Evolutionary conservation across 441 rosid genomes (phyloP).

Genomic region (Brassica balearica): DNA sequence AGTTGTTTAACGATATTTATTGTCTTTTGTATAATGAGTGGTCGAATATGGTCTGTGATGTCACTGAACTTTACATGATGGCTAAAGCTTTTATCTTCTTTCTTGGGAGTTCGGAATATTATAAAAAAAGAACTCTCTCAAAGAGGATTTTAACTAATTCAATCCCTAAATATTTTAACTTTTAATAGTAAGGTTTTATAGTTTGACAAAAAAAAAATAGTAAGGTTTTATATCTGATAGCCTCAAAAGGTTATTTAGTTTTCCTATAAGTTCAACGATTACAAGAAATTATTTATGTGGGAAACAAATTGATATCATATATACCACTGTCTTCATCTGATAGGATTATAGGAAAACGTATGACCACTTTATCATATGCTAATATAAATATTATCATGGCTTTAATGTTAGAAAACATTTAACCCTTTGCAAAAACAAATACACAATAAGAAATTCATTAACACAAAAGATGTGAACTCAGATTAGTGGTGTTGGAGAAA

Average conservation of each 20-base stretch:
- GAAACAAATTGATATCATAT: not conserved
- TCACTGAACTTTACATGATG: slow-evolving; percentile 21
- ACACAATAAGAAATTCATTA: slow-evolving; percentile 15
- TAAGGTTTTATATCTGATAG: not conserved
- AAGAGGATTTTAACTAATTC: not conserved
- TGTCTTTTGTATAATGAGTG: slow-evolving; percentile 14
- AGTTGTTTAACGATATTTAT: slow-evolving; percentile 8
- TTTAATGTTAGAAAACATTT: not conserved
- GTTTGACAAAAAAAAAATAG: not conserved
- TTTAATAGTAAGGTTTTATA: too few species aligned
- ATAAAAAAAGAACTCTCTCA: slow-evolving; percentile 1
- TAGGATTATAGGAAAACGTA: not conserved
- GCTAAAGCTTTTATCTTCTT: slow-evolving; percentile 16
- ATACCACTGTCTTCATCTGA: not conserved
- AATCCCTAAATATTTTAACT: not conserved
- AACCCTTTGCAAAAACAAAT: slow-evolving; percentile 16
- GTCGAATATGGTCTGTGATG: slow-evolving; percentile 25
- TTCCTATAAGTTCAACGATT: not conserved
- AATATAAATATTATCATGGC: not conserved
- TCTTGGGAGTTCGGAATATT: not conserved
- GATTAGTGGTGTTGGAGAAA: slow-evolving; percentile 15
- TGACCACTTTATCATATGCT: not conserved
- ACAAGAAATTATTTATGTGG: not conserved
- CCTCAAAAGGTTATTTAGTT: not conserved
- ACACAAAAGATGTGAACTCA: slow-evolving; percentile 27